Conservation (phyloP, 1,139 yeast species). For the Zygosaccharomyces sapae region DNA sequence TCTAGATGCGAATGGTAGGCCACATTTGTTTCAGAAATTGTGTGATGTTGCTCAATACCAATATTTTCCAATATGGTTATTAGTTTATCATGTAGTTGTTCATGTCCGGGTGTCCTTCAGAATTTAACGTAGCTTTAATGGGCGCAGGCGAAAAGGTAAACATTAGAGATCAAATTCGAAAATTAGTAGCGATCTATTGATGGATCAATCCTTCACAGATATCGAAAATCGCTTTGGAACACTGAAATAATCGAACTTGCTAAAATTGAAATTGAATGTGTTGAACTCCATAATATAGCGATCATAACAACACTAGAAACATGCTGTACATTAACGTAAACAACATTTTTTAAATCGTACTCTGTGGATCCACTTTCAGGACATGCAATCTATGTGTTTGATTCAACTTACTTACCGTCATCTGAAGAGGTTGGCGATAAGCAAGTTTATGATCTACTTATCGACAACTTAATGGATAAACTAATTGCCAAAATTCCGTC, state of each 20-base stretch:
- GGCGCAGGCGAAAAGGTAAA: no score
- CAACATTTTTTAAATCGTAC: constrained; percentile 54
- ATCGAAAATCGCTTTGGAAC: not conserved
- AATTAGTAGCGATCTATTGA: no score
- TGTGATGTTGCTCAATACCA: no score
- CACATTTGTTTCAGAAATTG: no score
- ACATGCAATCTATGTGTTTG: constrained; percentile 67
- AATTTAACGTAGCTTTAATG: no score
- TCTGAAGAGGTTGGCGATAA: constrained; percentile 36
- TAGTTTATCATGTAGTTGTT: no score
- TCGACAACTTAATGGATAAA: constrained; percentile 39
- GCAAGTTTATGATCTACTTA: constrained; percentile 40
- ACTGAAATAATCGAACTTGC: not conserved
- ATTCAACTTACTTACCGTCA: constrained; percentile 71
- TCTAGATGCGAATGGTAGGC: no score
- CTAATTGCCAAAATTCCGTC: constrained; percentile 45
- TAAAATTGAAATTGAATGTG: not conserved
- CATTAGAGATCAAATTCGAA: no score
- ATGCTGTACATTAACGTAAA: constrained; percentile 39
- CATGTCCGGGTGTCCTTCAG: no score
- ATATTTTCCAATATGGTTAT: no score
- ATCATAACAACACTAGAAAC: not conserved
- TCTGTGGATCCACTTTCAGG: constrained; percentile 57
- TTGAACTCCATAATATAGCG: not conserved
- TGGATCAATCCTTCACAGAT: no score